Conservation (phyloP, 78 protist genomes). For the Emiliania huxleyi region DNA sequence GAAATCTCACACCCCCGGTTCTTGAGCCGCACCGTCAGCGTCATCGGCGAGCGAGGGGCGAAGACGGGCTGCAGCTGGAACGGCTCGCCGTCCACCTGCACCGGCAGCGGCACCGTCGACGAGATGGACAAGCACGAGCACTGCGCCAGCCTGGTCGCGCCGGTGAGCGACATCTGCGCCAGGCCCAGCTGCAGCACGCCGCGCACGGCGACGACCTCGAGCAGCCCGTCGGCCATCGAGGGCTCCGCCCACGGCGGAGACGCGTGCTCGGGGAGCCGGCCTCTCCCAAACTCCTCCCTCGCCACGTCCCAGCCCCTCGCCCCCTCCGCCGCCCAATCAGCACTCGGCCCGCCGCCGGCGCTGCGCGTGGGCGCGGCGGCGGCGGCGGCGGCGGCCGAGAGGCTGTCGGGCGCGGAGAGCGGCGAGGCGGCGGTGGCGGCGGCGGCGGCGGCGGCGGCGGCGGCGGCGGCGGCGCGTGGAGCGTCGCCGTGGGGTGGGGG, state of each 20-base stretch:
- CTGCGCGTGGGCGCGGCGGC: no score
- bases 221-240: background rate
- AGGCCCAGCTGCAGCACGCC: slow-evolving; percentile 1
- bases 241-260: background rate
- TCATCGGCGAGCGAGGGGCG: background rate
- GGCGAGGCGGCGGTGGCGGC: no score
- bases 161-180: background rate
- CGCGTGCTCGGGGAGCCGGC: no score
- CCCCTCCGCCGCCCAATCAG: no score
- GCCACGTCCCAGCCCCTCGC: no score
- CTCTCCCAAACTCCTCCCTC: no score
- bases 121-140: background rate
- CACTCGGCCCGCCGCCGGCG: no score
- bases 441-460: no score
- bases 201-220: background rate
- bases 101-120: background rate
- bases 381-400: no score
- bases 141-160: background rate
- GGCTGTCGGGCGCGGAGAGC: no score
- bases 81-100: slow-evolving; percentile 27
- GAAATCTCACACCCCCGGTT: background rate
- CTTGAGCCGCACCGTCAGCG: background rate
- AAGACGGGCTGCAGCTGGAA: background rate
- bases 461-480: no score
- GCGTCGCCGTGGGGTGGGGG: no score